Percentiles rank a stretch among this genome's conserved stretches.
Conservation (phyloP, 805 yeast species). For the Ogataea kodamae region DNA sequence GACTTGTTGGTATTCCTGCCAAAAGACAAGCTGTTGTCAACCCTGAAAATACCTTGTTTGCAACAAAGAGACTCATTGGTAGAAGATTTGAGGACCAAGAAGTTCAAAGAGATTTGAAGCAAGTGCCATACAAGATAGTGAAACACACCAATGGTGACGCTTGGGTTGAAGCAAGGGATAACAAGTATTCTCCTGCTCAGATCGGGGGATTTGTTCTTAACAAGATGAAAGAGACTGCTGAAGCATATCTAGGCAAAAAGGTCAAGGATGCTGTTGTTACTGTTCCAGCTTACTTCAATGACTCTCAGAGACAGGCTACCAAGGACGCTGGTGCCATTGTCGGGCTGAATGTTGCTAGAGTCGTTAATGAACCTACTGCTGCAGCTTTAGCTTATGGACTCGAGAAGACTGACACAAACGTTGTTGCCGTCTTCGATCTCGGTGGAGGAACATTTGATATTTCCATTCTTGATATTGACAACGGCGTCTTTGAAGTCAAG, state of each 20-base stretch:
- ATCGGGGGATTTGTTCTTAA: constrained; percentile 72
- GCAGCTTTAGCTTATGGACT: constrained; percentile 95
- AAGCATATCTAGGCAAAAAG: constrained; percentile 81
- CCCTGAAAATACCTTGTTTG: constrained; percentile 74
- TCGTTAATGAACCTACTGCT: constrained; percentile 88
- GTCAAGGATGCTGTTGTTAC: constrained; percentile 89
- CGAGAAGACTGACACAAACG: constrained; percentile 58
- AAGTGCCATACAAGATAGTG: constrained; percentile 61
- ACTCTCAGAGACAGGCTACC: constrained; percentile 90
- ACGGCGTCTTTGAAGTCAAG: constrained; percentile 97
- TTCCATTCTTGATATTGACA: constrained; percentile 93
- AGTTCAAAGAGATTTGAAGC: constrained; percentile 61
- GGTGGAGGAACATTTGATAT: constrained; percentile 99
- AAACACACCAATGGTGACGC: constrained; percentile 66
- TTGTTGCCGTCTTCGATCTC: constrained; percentile 91
- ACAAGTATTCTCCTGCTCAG: constrained; percentile 61
- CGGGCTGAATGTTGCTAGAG: constrained; percentile 86
- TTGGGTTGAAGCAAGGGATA: constrained; percentile 52
- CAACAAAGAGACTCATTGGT: constrained; percentile 80
- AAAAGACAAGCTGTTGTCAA: constrained; percentile 74
- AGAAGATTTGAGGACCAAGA: constrained; percentile 64
- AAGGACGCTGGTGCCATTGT: constrained; percentile 98
- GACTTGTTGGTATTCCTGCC: constrained; percentile 66
- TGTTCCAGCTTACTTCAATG: constrained; percentile 88
- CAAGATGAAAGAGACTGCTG: constrained; percentile 99